Evolutionary conservation across 2,329 filamentous ascomycete genomes (phyloP).

Genomic region (Fusarium sacchari): DNA sequence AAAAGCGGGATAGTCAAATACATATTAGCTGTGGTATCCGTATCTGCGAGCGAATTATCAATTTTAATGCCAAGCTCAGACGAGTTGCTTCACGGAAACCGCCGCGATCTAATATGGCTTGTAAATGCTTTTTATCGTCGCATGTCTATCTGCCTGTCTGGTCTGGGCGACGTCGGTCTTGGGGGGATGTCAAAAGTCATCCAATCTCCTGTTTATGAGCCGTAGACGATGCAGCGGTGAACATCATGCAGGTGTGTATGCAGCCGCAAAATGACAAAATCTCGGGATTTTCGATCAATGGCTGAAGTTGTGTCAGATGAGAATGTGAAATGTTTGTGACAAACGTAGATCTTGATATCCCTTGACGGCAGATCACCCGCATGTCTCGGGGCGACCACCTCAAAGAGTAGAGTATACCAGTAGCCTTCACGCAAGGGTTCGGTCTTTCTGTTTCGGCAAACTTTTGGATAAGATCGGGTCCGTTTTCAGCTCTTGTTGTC

Average conservation of each 20-base stretch:
- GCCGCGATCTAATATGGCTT: not conserved
- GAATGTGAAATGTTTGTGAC: conserved; percentile 31
- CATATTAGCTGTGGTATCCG: not conserved
- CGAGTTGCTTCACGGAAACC: not conserved
- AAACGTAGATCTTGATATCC: conserved; percentile 19
- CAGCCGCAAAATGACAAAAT: not conserved
- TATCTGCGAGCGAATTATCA: not conserved
- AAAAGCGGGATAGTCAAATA: not conserved
- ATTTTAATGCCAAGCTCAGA: conserved; percentile 2
- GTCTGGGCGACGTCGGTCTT: not conserved
- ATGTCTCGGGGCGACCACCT: conserved; percentile 21
- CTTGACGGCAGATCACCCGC: conserved; percentile 20
- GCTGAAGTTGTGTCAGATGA: conserved; percentile 1
- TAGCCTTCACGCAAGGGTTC: conserved; percentile 1
- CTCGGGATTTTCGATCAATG: not conserved
- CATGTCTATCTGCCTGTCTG: not conserved
- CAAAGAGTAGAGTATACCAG: not conserved
- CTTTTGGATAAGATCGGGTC: not conserved
- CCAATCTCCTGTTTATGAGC: not conserved
- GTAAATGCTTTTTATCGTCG: not conserved
- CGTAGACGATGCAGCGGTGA: not conserved
- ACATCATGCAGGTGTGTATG: not conserved
- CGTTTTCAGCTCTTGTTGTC: not conserved
- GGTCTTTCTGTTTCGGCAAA: not conserved
- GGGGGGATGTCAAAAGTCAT: not conserved